These are phyloP conservation scores for Cucurbita moschata DNA, from an alignment of 306 rosid species.

Conservation along the genomic window DNA sequence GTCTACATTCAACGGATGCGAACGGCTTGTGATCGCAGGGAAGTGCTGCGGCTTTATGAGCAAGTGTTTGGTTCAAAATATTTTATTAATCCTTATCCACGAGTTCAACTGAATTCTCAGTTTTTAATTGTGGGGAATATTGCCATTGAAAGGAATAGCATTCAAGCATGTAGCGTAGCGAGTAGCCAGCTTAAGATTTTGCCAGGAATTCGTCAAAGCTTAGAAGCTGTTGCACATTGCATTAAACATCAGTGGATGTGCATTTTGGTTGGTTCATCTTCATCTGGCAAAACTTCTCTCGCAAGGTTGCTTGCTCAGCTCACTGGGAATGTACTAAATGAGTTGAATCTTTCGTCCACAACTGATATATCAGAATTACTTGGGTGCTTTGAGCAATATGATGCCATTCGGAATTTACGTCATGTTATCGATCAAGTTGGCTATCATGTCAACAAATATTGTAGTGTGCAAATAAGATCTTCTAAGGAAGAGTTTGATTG, in stretches of 20 bases:
- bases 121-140: constrained; percentile 50
- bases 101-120: constrained; percentile 35
- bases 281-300: constrained; percentile 81
- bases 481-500: constrained; percentile 18
- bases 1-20: constrained; percentile 92
- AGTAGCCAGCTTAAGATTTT: constrained; percentile 35
- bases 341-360: constrained; percentile 77
- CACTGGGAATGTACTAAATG: constrained; percentile 69
- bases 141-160: constrained; percentile 36
- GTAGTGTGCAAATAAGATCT: constrained; percentile 28
- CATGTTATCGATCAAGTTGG: constrained; percentile 40
- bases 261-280: constrained; percentile 71
- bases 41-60: constrained; percentile 50
- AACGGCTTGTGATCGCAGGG: constrained; percentile 59
- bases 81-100: constrained; percentile 60
- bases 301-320: constrained; percentile 71
- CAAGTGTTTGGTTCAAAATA: constrained; percentile 47
- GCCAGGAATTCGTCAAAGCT: constrained; percentile 60
- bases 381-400: constrained; percentile 90
- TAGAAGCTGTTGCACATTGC: constrained; percentile 82
- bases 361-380: constrained; percentile 89
- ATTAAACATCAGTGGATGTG: constrained; percentile 80
- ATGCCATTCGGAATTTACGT: constrained; percentile 49
- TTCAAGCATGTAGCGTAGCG: constrained; percentile 22
- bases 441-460: constrained; percentile 39